Evolutionary conservation across 1,139 yeast genomes (phyloP), one percentile per base, ranked within the genome.

Genomic region (Taphrina wiesneri): DNA sequence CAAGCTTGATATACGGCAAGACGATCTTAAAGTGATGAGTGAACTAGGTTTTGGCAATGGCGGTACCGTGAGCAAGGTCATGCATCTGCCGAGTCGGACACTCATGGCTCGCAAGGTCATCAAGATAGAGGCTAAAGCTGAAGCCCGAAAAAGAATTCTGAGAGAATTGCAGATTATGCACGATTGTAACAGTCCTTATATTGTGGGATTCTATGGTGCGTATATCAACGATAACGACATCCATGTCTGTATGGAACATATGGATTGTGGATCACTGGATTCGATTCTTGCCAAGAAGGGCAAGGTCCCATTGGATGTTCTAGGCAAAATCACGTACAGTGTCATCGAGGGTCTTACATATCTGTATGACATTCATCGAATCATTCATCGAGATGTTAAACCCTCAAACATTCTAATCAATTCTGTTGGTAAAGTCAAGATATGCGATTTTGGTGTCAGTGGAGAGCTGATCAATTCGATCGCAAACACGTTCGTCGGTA

Each of bases 181-280:
- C 74, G 96, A 90, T 73, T 93, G 97, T 74, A 74, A 86, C 85
- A 72, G 82, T 57, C 91, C 91, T 2, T 90, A 83, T 73, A 92
- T 93, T 66, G 89, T 91, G 60, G 90, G 89, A 62, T 93, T 91
- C 75, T 92, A 86, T 75, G 98, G 98, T 3, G 96, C 97, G 0
- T 89, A 86, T 74, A 81, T 87, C 57, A 82, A 83, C 70, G 85
- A 83, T 71, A 85, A 84, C 70, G 86, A 85, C 72, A 99, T 93
- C 52, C 93, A 92, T 78, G 91, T 95, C 88, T 95, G 99, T 77
- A 93, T 93, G 84, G 99, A 93, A 78, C 90, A 86, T 76, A 93
- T 93, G 99, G 96, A 92, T 76, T 98, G 97, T 61, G 97, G 97
- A 0, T 90, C 97, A 0, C 79, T 95, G 67, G 97, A 93, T 76